These are phyloP conservation scores for Aspergillus panamensis DNA, from an alignment of 495 filamentous ascomycete genomes.

Conservation along the genomic window DNA sequence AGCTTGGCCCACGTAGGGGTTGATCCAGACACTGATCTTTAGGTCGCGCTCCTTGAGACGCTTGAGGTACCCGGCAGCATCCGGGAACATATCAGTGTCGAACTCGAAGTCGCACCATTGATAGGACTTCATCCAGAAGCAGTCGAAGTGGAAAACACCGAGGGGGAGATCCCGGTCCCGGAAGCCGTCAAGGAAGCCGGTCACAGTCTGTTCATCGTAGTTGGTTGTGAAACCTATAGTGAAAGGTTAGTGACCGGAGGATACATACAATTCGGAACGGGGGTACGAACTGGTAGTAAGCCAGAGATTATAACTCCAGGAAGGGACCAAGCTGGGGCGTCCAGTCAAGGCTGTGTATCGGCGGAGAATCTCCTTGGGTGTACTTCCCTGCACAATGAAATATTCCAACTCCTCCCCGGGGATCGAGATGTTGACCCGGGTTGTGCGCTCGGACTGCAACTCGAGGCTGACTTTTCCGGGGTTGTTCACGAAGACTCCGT, in stretches of 20 bases:
- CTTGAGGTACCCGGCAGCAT: slow-evolving; percentile 59
- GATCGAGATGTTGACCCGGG: slow-evolving; percentile 60
- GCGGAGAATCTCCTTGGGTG: slow-evolving; percentile 63
- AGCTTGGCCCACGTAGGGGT: slow-evolving; percentile 66
- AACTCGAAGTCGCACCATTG: slow-evolving; percentile 75
- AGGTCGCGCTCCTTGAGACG: slow-evolving; percentile 60
- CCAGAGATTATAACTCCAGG: slow-evolving; percentile 71
- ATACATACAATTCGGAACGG: neutral
- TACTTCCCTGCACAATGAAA: slow-evolving; percentile 63
- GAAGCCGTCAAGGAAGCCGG: slow-evolving; percentile 65
- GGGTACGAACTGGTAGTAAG: slow-evolving; percentile 52
- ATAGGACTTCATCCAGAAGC: slow-evolving; percentile 64
- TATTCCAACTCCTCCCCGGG: slow-evolving; percentile 57
- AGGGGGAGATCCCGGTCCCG: slow-evolving; percentile 60
- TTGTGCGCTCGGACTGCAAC: slow-evolving; percentile 64
- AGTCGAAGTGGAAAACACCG: slow-evolving; percentile 69
- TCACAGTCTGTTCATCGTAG: slow-evolving; percentile 66
- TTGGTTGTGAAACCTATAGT: slow-evolving; percentile 57
- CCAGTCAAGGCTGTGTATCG: slow-evolving; percentile 63
- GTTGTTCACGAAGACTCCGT: slow-evolving; percentile 68
- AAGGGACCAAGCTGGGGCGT: slow-evolving; percentile 54
- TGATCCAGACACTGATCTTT: slow-evolving; percentile 69
- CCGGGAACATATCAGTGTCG: slow-evolving; percentile 63
- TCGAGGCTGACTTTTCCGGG: slow-evolving; percentile 59
- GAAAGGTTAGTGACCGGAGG: neutral